Evolutionary conservation across 2,329 filamentous ascomycete genomes (phyloP), one percentile per base, ranked within the genome.

Genomic region (Dactylellina cionopaga): DNA sequence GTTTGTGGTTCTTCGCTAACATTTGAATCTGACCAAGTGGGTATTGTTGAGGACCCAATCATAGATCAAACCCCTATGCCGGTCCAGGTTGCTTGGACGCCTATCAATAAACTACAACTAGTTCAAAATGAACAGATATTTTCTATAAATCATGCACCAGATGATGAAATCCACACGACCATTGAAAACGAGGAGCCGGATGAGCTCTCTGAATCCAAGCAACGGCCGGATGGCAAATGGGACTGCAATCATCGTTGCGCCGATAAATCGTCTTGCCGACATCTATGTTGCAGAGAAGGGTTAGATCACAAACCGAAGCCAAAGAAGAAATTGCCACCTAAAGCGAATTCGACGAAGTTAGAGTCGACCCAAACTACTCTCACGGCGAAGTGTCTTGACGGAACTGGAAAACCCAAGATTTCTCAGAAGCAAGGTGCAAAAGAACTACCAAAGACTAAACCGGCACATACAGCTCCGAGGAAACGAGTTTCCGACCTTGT

Each of bases 231-330:
- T 77, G 88, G 88, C 1, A 88, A 85, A 68, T 90, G 86, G 86
- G 83, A 83, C 2, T 90, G 88, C 78, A 87, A 87, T 52, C 88
- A 90, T 76, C 81, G 80, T 41, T 90, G 88, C 27, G 69, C 72
- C 7, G 75, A 78, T 60, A 78, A 77, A 46, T 70, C 44, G 59
- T 75, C 75, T 35, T 90, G 88, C 79, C 89, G 87, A 76, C 88
- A 90, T 76, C 75, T 86, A 4, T 90, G 88, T 76, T 90, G 88
- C 75, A 83, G 84, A 9, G 84, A 88, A 60, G 88, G 88, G 0
- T 78, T 87, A 29, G 85, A 88, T 37, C 88, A 85, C 68, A 85
- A 84, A 13, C 85, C 84, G 0, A 87, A 84, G 76, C 75, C 78
- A 1, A 76, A 76, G 56, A 75, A 63, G 55, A 62, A 70, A 25